phyloP scores from a whole-genome alignment of 2,329 filamentous ascomycete genomes.

The Epichloe elymi region DNA sequence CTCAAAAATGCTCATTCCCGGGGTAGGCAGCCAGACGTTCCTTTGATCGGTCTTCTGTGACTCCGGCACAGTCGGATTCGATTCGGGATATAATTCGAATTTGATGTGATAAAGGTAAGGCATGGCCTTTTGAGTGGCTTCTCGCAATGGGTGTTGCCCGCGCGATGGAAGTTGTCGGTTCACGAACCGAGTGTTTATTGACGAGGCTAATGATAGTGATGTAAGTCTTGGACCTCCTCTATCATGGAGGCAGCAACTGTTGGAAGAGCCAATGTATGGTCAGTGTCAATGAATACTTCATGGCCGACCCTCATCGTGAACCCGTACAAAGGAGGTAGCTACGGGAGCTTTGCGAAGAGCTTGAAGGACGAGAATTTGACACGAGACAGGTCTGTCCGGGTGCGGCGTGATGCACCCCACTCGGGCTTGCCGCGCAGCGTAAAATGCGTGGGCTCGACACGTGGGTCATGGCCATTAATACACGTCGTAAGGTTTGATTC shows the following conservation, averaged over 20 bases:
- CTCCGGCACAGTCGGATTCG: constrained; percentile 19
- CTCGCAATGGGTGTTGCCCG: neutral
- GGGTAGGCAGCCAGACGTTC: constrained; percentile 37
- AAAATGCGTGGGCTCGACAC: too few relatives aligned
- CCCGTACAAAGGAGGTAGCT: neutral
- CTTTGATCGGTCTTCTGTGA: constrained; percentile 4
- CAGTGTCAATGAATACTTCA: neutral
- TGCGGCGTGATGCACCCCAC: neutral
- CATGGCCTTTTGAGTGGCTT: constrained; percentile 25
- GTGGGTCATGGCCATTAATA: neutral
- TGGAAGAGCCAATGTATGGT: neutral
- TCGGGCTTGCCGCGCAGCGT: neutral
- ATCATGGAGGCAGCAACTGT: neutral
- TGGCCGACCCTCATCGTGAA: neutral
- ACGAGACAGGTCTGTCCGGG: neutral
- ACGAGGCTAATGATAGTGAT: neutral
- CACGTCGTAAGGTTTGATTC: neutral
- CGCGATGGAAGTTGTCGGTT: neutral
- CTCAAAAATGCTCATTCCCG: constrained; percentile 39
- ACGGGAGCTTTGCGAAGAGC: too few relatives aligned
- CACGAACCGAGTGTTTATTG: neutral
- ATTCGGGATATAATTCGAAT: constrained; percentile 47
- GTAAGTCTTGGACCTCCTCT: too few relatives aligned
- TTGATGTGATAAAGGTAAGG: constrained; percentile 55
- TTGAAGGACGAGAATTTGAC: neutral